Evolutionary conservation across 495 filamentous ascomycete species (phyloP).

Genomic region (Talaromyces liani): DNA sequence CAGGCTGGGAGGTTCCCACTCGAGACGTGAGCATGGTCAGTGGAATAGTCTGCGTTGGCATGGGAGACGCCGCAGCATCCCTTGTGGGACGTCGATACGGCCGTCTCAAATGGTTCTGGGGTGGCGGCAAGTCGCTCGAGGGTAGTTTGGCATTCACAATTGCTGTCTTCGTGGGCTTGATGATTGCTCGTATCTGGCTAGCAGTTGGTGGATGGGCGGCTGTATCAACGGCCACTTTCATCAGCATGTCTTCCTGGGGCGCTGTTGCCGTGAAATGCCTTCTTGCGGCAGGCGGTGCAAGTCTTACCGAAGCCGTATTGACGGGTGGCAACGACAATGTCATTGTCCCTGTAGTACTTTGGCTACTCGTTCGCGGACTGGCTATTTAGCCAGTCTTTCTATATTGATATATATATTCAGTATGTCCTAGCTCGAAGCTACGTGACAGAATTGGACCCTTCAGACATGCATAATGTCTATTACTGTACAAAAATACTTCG

Average conservation of each 20-base stretch:
- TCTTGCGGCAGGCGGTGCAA: constrained; percentile 70
- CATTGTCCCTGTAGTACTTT: constrained; percentile 88
- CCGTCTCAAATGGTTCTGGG: constrained; percentile 88
- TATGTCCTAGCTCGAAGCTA: not conserved
- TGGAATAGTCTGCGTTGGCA: constrained; percentile 87
- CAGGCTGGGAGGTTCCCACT: constrained; percentile 62
- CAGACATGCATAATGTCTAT: not conserved
- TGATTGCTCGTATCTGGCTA: constrained; percentile 69
- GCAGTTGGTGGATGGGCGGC: constrained; percentile 61
- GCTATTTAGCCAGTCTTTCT: constrained; percentile 44
- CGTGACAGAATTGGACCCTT: not conserved
- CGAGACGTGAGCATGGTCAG: constrained; percentile 81
- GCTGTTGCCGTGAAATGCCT: constrained; percentile 49
- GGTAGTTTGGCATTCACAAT: constrained; percentile 78
- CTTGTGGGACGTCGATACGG: constrained; percentile 85
- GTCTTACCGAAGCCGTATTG: constrained; percentile 87
- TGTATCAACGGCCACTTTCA: not conserved
- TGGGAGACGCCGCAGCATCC: constrained; percentile 93
- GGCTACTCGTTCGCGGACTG: constrained; percentile 78
- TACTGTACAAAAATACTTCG: not conserved
- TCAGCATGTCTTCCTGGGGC: constrained; percentile 28
- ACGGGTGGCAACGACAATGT: constrained; percentile 99
- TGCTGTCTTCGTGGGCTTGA: constrained; percentile 69
- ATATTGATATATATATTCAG: not conserved
- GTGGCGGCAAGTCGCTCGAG: constrained; percentile 90